Conservation (phyloP, 2,329 filamentous ascomycete species). For the Diaporthe humulicola region DNA sequence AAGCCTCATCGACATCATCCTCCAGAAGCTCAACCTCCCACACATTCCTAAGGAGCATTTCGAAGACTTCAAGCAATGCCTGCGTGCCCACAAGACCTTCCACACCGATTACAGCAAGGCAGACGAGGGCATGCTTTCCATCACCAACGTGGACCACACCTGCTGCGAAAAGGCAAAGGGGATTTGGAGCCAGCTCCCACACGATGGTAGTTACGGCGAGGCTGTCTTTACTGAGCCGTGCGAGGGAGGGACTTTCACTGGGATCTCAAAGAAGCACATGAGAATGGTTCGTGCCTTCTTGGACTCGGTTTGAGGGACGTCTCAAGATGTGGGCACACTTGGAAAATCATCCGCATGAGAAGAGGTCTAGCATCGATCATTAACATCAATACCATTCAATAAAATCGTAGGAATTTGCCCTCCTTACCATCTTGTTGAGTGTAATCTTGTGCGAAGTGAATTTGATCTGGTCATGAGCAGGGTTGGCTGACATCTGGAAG, state of each 20-base stretch:
- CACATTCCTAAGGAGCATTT: accelerated
- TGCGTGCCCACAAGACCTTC: neutral
- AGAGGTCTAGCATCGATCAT: neutral
- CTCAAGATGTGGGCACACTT: neutral
- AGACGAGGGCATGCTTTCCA: neutral
- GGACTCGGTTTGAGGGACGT: neutral
- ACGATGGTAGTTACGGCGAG: neutral
- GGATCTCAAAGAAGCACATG: neutral
- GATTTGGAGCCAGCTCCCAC: neutral
- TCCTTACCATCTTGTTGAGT: no score
- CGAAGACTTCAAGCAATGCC: neutral
- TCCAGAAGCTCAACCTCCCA: neutral
- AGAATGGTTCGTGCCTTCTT: neutral
- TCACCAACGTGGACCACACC: neutral
- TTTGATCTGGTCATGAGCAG: neutral
- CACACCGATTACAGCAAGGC: neutral
- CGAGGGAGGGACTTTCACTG: neutral
- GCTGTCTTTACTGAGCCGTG: neutral
- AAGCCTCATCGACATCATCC: neutral
- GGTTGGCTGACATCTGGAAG: neutral
- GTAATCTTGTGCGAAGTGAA: no score
- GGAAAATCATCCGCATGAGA: neutral
- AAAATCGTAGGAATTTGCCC: neutral
- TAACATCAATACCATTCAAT: neutral
- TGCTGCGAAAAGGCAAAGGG: neutral